Base-by-base conservation (phyloP, 164 flowering plant species). In the Vitis riparia region DNA sequence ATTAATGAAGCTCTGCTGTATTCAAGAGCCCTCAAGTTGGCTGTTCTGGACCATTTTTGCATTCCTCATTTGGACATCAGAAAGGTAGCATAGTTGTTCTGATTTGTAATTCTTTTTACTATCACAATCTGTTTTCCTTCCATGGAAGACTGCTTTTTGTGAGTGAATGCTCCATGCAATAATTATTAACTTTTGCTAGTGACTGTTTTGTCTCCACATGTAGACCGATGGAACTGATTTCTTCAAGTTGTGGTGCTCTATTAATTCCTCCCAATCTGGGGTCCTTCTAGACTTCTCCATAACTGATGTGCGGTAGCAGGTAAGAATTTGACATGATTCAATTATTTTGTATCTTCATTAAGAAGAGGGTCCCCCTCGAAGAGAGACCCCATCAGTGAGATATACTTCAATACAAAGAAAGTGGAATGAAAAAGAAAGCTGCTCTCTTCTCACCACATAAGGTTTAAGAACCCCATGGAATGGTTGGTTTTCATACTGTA, bases 251-350 rank as follows among this genome's bases (percentile, higher is more conserved):
- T 51, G 32, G 11, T 52, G 44, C 47, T 19, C 61, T n/a, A 37
- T 37, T 37, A 23, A 1, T 23, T 72, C 55, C 2, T 48, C 62
- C n/a, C 44, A 37, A 8, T 19, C 11, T 56, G 32, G 15, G 32
- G 29, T 23, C 65, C 60, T 74, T 68, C 68, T 58, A 74, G 60
- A 68, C 65, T n/a, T 68, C 59, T 63, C 58, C 63, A 55, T 27
- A 55, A 12, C 37, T 60, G 8, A 5, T 23, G 27, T 66, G 65
- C 62, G 59, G 50, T 47, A 61, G 49, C 66, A 17, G 67, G 56
- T 55, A 47, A 48, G 8, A 65, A 10, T 29, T 58, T n/a, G 66
- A 51, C 29, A 61, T 69, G 58, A 23, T 48, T 55, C 7, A 48
- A 57, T 63, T 17, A 44, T 32, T 61, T 68, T 68, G 59, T 13